phyloP scores from a whole-genome alignment of 352 stramenopile genomes.

The Peronospora belbahrii region DNA sequence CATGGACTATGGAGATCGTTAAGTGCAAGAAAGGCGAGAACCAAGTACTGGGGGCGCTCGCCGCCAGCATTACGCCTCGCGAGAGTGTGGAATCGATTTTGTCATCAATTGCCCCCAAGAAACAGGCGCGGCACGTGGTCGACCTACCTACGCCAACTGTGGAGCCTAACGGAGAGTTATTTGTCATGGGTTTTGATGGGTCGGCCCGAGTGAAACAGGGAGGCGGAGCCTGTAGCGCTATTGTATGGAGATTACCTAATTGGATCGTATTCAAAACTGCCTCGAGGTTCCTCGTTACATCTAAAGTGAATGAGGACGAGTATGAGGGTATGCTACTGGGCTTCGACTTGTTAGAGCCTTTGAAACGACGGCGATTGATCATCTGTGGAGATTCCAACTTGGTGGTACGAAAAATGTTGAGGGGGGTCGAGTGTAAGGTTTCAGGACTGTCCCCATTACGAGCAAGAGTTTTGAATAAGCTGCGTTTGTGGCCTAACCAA shows the following conservation, averaged over 20 bases:
- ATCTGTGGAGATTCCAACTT: not conserved
- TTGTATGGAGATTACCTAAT: not conserved
- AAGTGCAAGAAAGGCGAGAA: no score
- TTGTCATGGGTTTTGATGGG: not conserved
- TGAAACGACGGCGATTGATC: not conserved
- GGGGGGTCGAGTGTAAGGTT: not conserved
- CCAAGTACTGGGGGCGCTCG: no score
- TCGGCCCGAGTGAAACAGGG: not conserved
- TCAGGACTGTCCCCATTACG: not conserved
- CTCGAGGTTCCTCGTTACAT: not conserved
- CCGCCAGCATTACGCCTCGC: no score
- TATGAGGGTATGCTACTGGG: constrained; percentile 7
- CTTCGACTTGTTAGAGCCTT: not conserved
- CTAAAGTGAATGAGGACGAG: constrained; percentile 17
- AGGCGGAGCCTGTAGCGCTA: not conserved
- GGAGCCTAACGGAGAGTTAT: not conserved
- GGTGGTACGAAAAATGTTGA: not conserved
- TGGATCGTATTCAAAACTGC: not conserved
- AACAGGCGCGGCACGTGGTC: no score
- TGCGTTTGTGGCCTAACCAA: not conserved
- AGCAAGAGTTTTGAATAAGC: not conserved
- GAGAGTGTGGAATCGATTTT: no score
- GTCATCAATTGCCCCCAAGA: no score
- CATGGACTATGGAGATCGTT: no score
- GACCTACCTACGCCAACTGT: not conserved